These are phyloP conservation scores for Cordyceps fumosorosea DNA, from an alignment of 2,329 filamentous ascomycete species.

Conservation along the genomic window DNA sequence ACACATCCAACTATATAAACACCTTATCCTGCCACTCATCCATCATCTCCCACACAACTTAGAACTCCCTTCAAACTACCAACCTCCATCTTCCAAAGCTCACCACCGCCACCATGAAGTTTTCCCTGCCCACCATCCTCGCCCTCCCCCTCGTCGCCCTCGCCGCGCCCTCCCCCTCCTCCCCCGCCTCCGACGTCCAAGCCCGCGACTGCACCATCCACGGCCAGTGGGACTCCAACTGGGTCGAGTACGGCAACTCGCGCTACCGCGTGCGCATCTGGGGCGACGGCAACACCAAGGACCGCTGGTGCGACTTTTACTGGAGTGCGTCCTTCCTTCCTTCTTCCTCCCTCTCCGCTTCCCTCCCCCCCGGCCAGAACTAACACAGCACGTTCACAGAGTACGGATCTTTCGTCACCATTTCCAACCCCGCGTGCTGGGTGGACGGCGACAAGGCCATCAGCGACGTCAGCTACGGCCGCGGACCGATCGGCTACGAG, in stretches of 20 bases:
- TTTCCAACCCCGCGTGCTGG: background rate
- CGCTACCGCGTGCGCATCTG: background rate
- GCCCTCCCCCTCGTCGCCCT: background rate
- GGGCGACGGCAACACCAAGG: background rate
- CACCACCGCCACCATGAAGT: background rate
- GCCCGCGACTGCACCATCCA: background rate
- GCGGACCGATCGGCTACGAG: background rate
- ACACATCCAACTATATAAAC: too few relatives aligned
- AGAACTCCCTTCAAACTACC: too few relatives aligned
- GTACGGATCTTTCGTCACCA: background rate
- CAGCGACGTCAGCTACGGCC: background rate
- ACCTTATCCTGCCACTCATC: too few relatives aligned
- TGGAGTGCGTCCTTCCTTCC: background rate
- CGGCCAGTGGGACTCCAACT: background rate
- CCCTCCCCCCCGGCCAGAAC: background rate
- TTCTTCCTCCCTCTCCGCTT: background rate
- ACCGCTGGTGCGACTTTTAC: background rate
- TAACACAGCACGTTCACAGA: background rate
- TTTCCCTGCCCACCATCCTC: background rate
- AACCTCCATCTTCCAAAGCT: too few relatives aligned
- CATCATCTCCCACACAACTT: too few relatives aligned
- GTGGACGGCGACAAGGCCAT: background rate
- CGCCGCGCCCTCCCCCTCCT: background rate
- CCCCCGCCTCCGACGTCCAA: background rate
- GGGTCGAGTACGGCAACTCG: background rate